phyloP scores from a whole-genome alignment of 176 grass and related monocot species.

The Avena insularis region DNA sequence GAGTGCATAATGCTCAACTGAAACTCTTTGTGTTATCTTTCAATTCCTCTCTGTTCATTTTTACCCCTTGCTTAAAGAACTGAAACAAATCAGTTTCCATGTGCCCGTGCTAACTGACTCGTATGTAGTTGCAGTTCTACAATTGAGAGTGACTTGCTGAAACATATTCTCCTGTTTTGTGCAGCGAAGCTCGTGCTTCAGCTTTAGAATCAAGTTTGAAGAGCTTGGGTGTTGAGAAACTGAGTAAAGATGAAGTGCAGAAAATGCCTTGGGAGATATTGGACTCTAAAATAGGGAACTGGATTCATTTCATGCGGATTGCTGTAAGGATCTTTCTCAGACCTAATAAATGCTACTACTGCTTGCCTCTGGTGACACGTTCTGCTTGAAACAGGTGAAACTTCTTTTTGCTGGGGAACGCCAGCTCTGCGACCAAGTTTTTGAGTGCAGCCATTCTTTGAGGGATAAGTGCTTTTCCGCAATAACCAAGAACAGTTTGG shows the following conservation, averaged over 20 bases:
- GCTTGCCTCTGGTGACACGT: slow-evolving; percentile 34
- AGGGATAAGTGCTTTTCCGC: slow-evolving; percentile 88
- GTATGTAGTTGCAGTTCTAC: not conserved
- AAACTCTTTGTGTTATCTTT: no score
- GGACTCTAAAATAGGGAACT: slow-evolving; percentile 97
- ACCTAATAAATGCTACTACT: slow-evolving; percentile 29
- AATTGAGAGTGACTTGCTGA: slow-evolving; percentile 19
- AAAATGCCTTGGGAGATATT: slow-evolving; percentile 97
- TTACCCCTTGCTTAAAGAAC: no score
- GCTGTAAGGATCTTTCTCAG: slow-evolving; percentile 59
- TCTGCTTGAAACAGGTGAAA: slow-evolving; percentile 79
- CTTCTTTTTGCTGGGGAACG: slow-evolving; percentile 89
- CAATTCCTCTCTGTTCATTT: no score
- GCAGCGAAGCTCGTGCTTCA: slow-evolving; percentile 79
- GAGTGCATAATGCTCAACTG: no score
- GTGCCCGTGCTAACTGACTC: not conserved
- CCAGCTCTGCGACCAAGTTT: slow-evolving; percentile 92
- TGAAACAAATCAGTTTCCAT: not conserved
- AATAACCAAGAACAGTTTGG: slow-evolving; percentile 86
- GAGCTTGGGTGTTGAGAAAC: slow-evolving; percentile 94
- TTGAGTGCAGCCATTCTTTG: slow-evolving; percentile 82
- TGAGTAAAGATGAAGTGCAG: slow-evolving; percentile 98
- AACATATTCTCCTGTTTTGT: slow-evolving; percentile 19
- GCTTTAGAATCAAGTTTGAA: slow-evolving; percentile 92
- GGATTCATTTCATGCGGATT: slow-evolving; percentile 99